phyloP scores from a whole-genome alignment of 2,329 filamentous ascomycete species.

The Drechslera avenae region DNA sequence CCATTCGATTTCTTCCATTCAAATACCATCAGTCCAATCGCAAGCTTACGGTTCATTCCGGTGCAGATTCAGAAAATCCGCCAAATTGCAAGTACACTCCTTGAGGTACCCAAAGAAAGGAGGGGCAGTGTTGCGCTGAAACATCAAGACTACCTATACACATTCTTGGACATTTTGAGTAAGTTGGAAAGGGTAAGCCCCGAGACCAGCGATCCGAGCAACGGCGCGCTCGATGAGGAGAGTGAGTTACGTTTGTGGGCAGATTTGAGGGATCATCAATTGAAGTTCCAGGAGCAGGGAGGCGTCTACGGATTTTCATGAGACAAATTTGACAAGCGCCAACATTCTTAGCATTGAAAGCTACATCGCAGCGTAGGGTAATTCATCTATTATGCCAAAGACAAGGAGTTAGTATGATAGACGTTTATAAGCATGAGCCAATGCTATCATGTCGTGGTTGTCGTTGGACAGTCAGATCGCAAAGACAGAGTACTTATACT shows the following conservation, averaged over 20 bases:
- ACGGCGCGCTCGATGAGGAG: conserved; percentile 65
- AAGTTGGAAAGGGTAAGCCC: conserved; percentile 71
- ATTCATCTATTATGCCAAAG: too few species aligned
- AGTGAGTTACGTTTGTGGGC: conserved; percentile 79
- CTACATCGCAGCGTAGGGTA: too few species aligned
- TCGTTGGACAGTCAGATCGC: too few species aligned
- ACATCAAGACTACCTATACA: conserved; percentile 72
- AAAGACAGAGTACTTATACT: too few species aligned
- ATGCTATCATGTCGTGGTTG: too few species aligned
- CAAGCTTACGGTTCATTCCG: conserved; percentile 34
- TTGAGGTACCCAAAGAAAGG: conserved; percentile 64
- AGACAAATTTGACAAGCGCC: background rate
- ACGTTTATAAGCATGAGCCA: too few species aligned
- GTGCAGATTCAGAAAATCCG: conserved; percentile 78
- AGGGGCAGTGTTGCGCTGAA: conserved; percentile 60
- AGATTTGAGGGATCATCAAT: conserved; percentile 77
- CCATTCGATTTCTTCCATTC: conserved; percentile 13
- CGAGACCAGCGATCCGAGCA: conserved; percentile 37
- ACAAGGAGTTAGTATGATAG: too few species aligned
- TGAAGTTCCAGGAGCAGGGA: conserved; percentile 70
- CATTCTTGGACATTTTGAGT: conserved; percentile 75
- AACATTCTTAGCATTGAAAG: too few species aligned
- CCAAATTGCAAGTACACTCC: conserved; percentile 78
- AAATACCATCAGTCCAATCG: conserved; percentile 16
- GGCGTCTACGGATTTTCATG: conserved; percentile 55